Evolutionary conservation across 345 rosid genomes (phyloP).

Genomic region (Hevea brasiliensis): DNA sequence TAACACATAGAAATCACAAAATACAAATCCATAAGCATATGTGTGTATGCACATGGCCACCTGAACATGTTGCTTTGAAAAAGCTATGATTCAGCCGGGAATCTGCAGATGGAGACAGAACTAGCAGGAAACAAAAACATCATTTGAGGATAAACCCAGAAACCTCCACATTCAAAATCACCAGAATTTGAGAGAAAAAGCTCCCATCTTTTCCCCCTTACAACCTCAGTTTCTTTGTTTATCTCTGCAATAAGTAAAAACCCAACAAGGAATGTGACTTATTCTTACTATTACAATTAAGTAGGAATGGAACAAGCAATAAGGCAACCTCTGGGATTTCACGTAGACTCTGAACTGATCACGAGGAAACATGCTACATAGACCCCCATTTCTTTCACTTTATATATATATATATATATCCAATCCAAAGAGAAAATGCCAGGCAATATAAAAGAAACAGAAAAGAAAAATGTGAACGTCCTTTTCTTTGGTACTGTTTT

Average conservation of each 20-base stretch:
- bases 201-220: neutral
- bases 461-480: conserved; percentile 2
- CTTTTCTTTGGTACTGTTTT: neutral
- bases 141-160: neutral
- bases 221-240: neutral
- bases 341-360: conserved; percentile 43
- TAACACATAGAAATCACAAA: neutral
- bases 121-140: conserved; percentile 9
- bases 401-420: conserved; percentile 1
- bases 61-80: conserved; percentile 16
- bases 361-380: conserved; percentile 38
- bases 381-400: neutral
- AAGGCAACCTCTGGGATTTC: conserved; percentile 39
- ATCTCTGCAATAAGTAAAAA: neutral
- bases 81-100: conserved; percentile 8
- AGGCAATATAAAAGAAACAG: neutral
- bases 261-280: conserved; percentile 25
- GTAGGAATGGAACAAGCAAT: neutral
- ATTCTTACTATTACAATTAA: neutral
- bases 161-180: conserved; percentile 2
- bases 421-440: neutral
- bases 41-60: conserved; percentile 1
- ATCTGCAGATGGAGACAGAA: conserved; percentile 12
- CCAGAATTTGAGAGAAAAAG: neutral
- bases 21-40: neutral